Conservation (phyloP, 176 grass and related monocot species). For the Carex pumila region DNA sequence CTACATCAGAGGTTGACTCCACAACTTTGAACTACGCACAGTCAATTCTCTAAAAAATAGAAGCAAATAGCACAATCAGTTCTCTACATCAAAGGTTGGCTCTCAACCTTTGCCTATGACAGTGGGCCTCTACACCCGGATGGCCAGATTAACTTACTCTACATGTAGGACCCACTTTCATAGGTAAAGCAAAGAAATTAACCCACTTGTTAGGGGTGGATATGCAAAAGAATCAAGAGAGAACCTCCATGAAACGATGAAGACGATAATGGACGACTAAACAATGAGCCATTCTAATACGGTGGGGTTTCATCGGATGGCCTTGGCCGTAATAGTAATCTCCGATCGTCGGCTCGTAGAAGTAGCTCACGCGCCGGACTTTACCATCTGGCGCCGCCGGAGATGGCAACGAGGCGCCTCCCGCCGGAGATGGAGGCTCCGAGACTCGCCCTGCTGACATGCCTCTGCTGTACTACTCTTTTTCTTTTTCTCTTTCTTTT, state of each 20-base stretch:
- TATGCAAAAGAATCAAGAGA: not conserved
- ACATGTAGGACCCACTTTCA: too few relatives aligned
- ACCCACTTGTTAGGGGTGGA: not conserved
- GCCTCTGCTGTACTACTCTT: not conserved
- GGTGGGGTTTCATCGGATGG: conserved; percentile 93
- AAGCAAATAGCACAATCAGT: not conserved
- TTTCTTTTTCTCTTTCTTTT: not conserved
- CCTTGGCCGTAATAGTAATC: conserved; percentile 98
- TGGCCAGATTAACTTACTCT: too few relatives aligned
- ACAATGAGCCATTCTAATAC: conserved; percentile 88
- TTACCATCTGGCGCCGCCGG: conserved; percentile 31
- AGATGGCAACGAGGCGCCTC: conserved; percentile 58
- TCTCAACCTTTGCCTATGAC: too few relatives aligned
- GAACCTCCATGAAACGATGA: conserved; percentile 76
- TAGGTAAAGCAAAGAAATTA: not conserved
- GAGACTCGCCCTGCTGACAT: conserved; percentile 21
- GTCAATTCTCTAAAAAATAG: not conserved
- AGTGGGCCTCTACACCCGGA: too few relatives aligned
- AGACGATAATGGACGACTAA: conserved; percentile 86
- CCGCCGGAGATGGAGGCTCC: conserved; percentile 20
- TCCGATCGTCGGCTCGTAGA: conserved; percentile 87
- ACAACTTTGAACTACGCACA: not conserved
- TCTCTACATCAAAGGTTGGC: too few relatives aligned
- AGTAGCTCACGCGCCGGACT: conserved; percentile 75
- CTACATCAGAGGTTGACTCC: not conserved